phyloP scores from a whole-genome alignment of 2,329 filamentous ascomycete genomes.

The Colletotrichum somersetense region DNA sequence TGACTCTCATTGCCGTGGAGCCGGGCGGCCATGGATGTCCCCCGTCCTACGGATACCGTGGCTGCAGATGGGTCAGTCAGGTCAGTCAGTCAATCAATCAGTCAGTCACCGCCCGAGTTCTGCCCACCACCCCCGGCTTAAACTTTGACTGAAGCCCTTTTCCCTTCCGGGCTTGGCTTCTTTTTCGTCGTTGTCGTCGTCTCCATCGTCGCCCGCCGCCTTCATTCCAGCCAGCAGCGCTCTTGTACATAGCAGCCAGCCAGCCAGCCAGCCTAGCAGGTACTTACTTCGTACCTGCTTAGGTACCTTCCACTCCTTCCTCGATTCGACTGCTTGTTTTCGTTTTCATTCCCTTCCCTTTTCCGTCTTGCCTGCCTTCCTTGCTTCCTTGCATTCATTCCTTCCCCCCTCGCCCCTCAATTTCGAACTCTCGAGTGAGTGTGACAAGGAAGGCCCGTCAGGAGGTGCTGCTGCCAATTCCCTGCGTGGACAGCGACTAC shows the following conservation, averaged over 20 bases:
- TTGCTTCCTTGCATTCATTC: not conserved
- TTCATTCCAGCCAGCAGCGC: not conserved
- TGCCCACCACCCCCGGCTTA: slow-evolving; percentile 1
- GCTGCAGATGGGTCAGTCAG: not conserved
- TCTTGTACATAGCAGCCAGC: too few relatives aligned
- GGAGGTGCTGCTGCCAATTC: not conserved
- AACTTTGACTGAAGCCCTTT: slow-evolving; percentile 7
- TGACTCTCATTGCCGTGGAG: not conserved
- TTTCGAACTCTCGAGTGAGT: too few relatives aligned
- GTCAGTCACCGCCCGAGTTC: not conserved
- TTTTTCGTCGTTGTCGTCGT: not conserved
- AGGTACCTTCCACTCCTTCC: not conserved
- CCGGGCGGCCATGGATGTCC: not conserved
- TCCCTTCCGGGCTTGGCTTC: slow-evolving; percentile 23
- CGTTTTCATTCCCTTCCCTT: not conserved
- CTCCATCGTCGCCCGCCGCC: not conserved
- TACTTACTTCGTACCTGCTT: too few relatives aligned
- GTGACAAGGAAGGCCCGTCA: not conserved
- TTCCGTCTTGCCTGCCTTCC: not conserved
- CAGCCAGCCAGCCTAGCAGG: not conserved
- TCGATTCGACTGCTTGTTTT: slow-evolving; percentile 13
- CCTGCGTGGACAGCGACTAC: not conserved
- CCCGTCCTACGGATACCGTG: slow-evolving; percentile 2
- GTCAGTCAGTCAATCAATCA: too few relatives aligned
- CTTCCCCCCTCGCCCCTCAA: not conserved